phyloP scores from a whole-genome alignment of 352 stramenopile genomes.

The Pythium scleroteichum region DNA sequence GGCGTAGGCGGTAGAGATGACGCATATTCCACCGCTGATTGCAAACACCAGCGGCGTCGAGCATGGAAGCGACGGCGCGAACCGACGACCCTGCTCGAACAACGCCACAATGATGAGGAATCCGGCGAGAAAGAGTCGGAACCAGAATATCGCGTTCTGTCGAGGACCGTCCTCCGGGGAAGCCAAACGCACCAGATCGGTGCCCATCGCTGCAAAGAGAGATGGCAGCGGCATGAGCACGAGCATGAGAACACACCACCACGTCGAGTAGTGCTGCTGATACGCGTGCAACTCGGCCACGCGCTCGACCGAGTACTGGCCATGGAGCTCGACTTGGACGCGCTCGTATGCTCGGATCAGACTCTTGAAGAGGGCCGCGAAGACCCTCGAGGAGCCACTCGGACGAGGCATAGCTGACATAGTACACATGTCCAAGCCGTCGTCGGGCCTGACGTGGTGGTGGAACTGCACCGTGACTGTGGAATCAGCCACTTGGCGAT shows the following conservation, averaged over 20 bases:
- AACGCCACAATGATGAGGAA: conserved; percentile 4
- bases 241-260: background rate
- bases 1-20: background rate
- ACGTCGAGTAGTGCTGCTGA: background rate
- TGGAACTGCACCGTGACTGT: too few relatives aligned
- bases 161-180: background rate
- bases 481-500: too few relatives aligned
- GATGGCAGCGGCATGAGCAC: background rate
- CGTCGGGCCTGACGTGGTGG: too few relatives aligned
- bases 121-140: conserved; percentile 1
- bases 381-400: too few relatives aligned
- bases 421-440: too few relatives aligned
- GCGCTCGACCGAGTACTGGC: conserved; percentile 14
- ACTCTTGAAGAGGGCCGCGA: background rate
- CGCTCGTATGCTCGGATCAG: background rate
- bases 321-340: conserved; percentile 15
- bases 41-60: too few relatives aligned
- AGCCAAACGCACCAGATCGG: conserved; percentile 6
- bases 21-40: too few relatives aligned
- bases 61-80: background rate
- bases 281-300: conserved; percentile 5
- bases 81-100: conserved; percentile 6
- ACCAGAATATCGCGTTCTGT: conserved; percentile 9
- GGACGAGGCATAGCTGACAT: too few relatives aligned
- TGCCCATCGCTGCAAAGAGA: background rate